Evolutionary conservation across 345 rosid species (phyloP), one percentile per base, ranked within the genome.

Genomic region (Pugionium dolabratum): DNA sequence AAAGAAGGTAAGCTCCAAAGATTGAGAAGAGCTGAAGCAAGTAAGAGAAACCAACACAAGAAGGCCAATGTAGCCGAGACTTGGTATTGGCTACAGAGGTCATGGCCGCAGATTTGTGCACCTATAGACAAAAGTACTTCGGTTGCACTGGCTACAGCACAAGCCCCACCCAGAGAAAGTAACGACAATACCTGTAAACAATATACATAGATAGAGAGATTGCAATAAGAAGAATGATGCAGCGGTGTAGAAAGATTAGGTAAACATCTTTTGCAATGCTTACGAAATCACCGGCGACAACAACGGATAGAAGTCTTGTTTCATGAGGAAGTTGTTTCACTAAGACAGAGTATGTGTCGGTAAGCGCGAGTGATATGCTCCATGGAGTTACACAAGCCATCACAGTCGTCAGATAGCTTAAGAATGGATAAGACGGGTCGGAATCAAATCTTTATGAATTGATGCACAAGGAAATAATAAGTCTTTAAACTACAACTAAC

Each of bases 361-460:
- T 76, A 39, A 86, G 6, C 0, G 80, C 81, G 63, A 84, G 62
- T 50, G 80, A 65, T 32, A 74, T 10, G 46, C 91, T 85, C 95
- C 95, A 85, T 60, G 90, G 89, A 63, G 79, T 79, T 54, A 81
- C 81, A 59, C 79, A 62, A 33, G 89, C 89, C 95, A 88, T 88
- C 35, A 88, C 79, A 11, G 83, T 78, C 56, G 82, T 86, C 78
- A 84, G 75, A 81, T 59, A 88, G 77, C 95, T 88, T 82, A 72
- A 43, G 25, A 18, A 18, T 18, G 18, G 18, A 45, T 27, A 11
- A n/a, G 6, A 34, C 4, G 51, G 5, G 62, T 51, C 54, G 44
- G 5, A 54, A 44, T 30, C 30, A 26, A 54, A 4, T 47, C 8
- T 25, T 54, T 45, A 2, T 42, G 27, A 44, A 47, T 43, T 54